Evolutionary conservation across 2,329 filamentous ascomycete species (phyloP), one percentile per base, ranked within the genome.

Genomic region (Talaromyces sp.): DNA sequence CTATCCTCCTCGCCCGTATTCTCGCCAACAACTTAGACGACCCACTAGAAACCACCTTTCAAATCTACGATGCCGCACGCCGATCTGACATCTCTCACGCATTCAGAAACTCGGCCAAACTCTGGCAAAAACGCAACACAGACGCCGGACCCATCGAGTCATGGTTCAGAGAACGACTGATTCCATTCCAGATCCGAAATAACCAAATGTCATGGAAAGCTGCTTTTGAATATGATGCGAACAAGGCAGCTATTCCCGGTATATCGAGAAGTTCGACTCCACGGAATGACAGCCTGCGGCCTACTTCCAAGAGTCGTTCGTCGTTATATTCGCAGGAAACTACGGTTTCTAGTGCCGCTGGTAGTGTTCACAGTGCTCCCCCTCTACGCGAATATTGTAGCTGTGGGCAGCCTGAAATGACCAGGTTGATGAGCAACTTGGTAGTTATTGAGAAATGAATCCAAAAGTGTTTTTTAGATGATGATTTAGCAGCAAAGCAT

Each of bases 1-100:
- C 73, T 1, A 73, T 79, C 22, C 62, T 78, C 0, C 71, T 79
- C 57, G 71, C 75, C 11, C 71, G 74, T 1, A 68, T 74, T 15
- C 60, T 78, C 1, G 61, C 69, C 1, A 62, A 67, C 6, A 70
- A 75, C 58, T 64, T 70, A 13, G 61, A 64, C 17, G 67, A 72
- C 19, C 69, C 72, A 2, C 60, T 73, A 9, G 45, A 59, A 2
- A 66, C 70, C 13, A 65, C 67, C 0, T 76, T 77, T 58, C 61
- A 67, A n/a, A 65, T 67, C 2, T 77, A 76, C 59, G 74, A 77
- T 51, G 57, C 61, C 11, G 58, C 76, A 3, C 70, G 75, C 10
- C 67, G 75, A 9, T 63, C 69, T 9, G 70, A 68, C 8, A 71
- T 77, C 56, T 68, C 71, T 39, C 63, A 65, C 13, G 75, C 75